Evolutionary conservation across 352 stramenopile genomes (phyloP).

Genomic region (Globisporangium nodosum): DNA sequence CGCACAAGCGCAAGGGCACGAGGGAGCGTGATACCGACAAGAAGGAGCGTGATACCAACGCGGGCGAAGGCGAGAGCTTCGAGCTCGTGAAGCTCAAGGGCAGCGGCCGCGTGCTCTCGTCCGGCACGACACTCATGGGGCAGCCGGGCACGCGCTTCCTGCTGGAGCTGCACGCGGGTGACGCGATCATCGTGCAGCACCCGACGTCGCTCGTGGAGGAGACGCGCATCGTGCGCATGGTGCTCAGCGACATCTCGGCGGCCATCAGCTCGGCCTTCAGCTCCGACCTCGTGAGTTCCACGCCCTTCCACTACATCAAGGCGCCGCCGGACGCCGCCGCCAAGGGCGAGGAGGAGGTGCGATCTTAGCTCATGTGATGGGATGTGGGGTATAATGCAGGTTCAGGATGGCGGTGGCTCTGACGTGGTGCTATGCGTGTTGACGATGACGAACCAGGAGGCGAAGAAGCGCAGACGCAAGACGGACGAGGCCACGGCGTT

Average conservation of each 20-base stretch:
- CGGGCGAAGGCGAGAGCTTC: constrained; percentile 28
- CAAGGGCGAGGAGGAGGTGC: constrained; percentile 30
- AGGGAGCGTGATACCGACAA: constrained; percentile 30
- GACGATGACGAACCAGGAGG: constrained; percentile 5
- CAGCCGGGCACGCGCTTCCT: constrained; percentile 80
- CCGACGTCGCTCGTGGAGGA: constrained; percentile 83
- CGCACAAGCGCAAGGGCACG: constrained; percentile 42
- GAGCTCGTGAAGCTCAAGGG: constrained; percentile 76
- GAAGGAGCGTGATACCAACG: constrained; percentile 12
- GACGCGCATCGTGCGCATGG: constrained; percentile 88
- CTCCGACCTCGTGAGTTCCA: constrained; percentile 86
- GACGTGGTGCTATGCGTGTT: no score
- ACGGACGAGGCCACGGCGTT: constrained; percentile 70
- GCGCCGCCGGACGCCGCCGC: constrained; percentile 61
- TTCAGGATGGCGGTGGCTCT: no score
- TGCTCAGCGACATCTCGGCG: constrained; percentile 85
- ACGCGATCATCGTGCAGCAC: constrained; percentile 86
- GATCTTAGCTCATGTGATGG: not conserved
- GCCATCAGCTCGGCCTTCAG: constrained; percentile 85
- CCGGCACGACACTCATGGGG: constrained; percentile 85
- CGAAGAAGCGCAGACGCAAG: constrained; percentile 47
- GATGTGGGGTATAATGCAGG: not conserved
- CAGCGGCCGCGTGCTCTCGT: constrained; percentile 78
- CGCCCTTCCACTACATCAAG: constrained; percentile 86
- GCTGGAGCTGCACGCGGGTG: constrained; percentile 68